These are phyloP conservation scores for Boechera retrofracta DNA, from an alignment of 345 rosid genomes.

Conservation along the genomic window DNA sequence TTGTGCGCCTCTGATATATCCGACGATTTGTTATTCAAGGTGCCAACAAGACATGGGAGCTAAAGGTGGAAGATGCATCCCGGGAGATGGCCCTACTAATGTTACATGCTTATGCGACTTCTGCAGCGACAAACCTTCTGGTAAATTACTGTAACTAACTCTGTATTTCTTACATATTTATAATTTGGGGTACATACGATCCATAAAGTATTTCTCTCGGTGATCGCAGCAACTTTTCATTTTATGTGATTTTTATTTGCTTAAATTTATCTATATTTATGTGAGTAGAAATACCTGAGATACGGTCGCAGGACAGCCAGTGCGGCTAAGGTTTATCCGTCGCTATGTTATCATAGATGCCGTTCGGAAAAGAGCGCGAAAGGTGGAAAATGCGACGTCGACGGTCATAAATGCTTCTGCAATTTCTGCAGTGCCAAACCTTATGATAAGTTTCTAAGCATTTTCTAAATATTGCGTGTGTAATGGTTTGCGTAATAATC, in stretches of 20 bases:
- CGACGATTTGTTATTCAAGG: not conserved
- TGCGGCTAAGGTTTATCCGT: constrained; percentile 5
- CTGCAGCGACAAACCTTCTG: not conserved
- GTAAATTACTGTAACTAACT: not conserved
- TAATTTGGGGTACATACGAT: not conserved
- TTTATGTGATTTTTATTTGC: not conserved
- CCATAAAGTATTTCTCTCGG: not conserved
- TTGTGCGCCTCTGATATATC: constrained; percentile 28
- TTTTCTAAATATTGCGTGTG: constrained; percentile 1
- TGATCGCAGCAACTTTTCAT: not conserved
- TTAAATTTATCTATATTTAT: not conserved
- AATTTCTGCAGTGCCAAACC: constrained; percentile 18
- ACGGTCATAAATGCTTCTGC: constrained; percentile 23
- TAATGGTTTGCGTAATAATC: not conserved
- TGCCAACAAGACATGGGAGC: constrained; percentile 14
- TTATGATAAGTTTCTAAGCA: not conserved
- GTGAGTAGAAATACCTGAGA: constrained; percentile 26
- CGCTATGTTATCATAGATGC: constrained; percentile 17
- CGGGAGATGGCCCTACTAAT: not conserved
- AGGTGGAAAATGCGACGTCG: constrained; percentile 29
- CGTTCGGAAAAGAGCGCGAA: not conserved
- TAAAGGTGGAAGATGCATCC: constrained; percentile 31
- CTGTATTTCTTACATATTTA: not conserved
- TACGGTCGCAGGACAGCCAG: constrained; percentile 3
- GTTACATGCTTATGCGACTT: constrained; percentile 35